Evolutionary conservation across 441 rosid genomes (phyloP), one percentile per base, ranked within the genome.

Genomic region (Metrosideros polymorpha): DNA sequence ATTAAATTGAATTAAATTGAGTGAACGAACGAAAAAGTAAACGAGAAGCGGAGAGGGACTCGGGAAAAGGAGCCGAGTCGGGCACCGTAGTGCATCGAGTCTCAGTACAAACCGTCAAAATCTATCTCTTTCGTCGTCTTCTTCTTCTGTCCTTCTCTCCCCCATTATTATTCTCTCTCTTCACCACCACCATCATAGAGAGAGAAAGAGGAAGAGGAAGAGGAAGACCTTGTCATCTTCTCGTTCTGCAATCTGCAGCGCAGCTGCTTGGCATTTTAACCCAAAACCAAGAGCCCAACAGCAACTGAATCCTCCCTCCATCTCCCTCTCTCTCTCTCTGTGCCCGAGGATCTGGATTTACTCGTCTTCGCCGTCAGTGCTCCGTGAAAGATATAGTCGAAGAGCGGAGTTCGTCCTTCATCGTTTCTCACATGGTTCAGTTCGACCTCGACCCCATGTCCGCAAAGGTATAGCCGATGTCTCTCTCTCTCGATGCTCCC

Each of bases 211-310:
- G 32, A 83, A 86, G 77, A 76, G 43, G 39, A 42, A 51, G 35
- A 12, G 83, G 56, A 18, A 42, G 79, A 82, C 88, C 91, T 93
- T 89, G 90, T 93, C 93, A 85, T 71, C 59, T 29, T 85, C 19
- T 19, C 5, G 14, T 27, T 32, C 76, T 18, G 43, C n/a, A n/a
- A n/a, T n/a, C n/a, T n/a, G n/a, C n/a, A n/a, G n/a, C n/a, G n/a
- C 43, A 63, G 86, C 85, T 59, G 85, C 63, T 49, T 17, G 43
- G 86, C 86, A 66, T 83, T 63, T 55, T 63, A 19, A 75, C 24
- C 84, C 29, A 52, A 45, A 86, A 83, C 83, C 86, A 4, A 30
- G 29, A 59, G 55, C 55, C 71, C 87, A 42, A 49, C 27, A 42
- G 42, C 1, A 61, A 10, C 47, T 0, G 27, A 17, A 24, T 35